Evolutionary conservation across 163 green algal species (phyloP).

Genomic region (Prototheca cutis): DNA sequence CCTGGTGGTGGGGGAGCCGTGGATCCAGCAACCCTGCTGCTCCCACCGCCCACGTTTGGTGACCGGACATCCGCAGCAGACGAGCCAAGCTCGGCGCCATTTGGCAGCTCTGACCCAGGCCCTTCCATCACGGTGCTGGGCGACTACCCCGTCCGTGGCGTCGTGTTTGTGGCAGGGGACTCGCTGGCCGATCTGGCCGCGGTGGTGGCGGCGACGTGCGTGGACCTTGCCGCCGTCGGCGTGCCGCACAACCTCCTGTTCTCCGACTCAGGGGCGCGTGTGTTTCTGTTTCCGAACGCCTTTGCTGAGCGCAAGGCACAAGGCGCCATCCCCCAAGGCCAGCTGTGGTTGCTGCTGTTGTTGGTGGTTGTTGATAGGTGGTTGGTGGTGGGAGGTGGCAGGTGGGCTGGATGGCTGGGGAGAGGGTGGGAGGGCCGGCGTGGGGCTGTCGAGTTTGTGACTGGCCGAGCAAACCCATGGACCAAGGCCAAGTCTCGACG

Average conservation of each 20-base stretch:
- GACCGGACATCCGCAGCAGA: too few relatives aligned
- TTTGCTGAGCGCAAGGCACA: slow-evolving; percentile 79
- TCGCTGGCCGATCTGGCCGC: slow-evolving; percentile 49
- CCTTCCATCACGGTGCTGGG: slow-evolving; percentile 51
- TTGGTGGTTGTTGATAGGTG: not conserved
- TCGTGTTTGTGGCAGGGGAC: slow-evolving; percentile 75
- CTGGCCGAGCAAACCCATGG: not conserved
- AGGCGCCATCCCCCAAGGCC: slow-evolving; percentile 28
- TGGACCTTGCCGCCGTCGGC: slow-evolving; percentile 64
- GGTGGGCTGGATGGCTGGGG: too few relatives aligned
- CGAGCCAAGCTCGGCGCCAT: too few relatives aligned
- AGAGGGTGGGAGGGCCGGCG: not conserved
- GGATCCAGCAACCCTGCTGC: too few relatives aligned
- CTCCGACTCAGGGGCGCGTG: slow-evolving; percentile 66
- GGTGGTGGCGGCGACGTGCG: slow-evolving; percentile 46
- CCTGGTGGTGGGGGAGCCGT: too few relatives aligned
- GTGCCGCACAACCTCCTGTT: slow-evolving; percentile 96
- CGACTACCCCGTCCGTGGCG: slow-evolving; percentile 77
- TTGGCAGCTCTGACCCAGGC: too few relatives aligned
- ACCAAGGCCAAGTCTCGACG: slow-evolving; percentile 34
- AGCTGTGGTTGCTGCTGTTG: not conserved
- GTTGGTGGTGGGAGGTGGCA: too few relatives aligned
- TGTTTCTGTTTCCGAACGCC: slow-evolving; percentile 81
- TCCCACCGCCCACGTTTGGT: too few relatives aligned
- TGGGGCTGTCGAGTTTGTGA: not conserved